Evolutionary conservation across 192 early-diverging fungal genomes (phyloP), one percentile per base, ranked within the genome.

Genomic region (Podila clonocystis): DNA sequence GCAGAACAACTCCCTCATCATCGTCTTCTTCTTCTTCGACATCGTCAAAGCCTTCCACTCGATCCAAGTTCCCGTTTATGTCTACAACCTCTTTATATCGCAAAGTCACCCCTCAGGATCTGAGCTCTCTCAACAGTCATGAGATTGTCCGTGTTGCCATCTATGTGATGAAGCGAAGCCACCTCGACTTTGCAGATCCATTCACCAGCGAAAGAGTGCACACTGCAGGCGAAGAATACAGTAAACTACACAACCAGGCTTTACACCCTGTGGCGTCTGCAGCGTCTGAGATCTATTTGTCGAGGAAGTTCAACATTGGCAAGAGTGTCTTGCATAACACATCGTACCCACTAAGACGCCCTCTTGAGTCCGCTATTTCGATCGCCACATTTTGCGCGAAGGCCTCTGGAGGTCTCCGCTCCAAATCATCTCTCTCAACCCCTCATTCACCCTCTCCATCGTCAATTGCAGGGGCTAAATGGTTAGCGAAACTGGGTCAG

Each of bases 401-500:
- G 17, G 76, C 76, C 4, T 72, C 61, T 15, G 59, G 26, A 19
- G 52, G 60, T 33, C 28, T 62, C 17, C 58, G 58, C 58, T 19
- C 20, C 48, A 41, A 30, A 20, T 50, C 17, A 2, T 55, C 52
- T 17, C 9, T 24, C 41, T 45, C 41, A 3, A 17, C 41, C 22
- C n/a, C n/a, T 22, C 52, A 55, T 15, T 24, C 52, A 17, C 8
- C 52, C 2, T 11, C 52, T 8, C 52, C 19, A 24, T 64, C 70
- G 3, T 72, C 69, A 12, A 52, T 31, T 6, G 58, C 58, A 11
- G 76, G 76, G 0, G 69, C 76, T 6, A 67, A 59, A 59, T 64
- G 50, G 63, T 28, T 79, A 1, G 65, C 76, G 1, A 79, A 72
- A 26, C 70, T 79, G 11, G 76, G 76, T 4, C 70, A 79, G 30